These are phyloP conservation scores for Podaxis carcinomalis DNA, from an alignment of 768 basidiomycete genomes.

Conservation along the genomic window DNA sequence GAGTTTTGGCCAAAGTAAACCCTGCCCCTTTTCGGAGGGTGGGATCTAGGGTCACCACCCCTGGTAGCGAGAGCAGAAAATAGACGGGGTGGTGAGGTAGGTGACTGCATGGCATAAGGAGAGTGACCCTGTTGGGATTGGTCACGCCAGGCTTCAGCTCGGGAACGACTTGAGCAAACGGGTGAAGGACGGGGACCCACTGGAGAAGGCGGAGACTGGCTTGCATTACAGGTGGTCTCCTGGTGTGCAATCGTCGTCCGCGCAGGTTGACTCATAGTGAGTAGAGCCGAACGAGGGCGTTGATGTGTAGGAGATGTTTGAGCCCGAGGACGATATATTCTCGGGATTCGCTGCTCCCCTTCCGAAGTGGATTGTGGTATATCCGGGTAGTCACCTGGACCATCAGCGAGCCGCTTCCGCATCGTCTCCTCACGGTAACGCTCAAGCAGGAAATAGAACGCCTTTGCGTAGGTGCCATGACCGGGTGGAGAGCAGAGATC, in stretches of 20 bases:
- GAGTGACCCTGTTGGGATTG: constrained; percentile 11
- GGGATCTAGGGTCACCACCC: constrained; percentile 25
- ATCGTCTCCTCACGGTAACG: constrained; percentile 63
- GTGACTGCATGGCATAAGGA: constrained; percentile 7
- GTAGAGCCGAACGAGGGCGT: constrained; percentile 12
- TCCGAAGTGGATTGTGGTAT: constrained; percentile 15
- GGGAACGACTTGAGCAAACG: constrained; percentile 14
- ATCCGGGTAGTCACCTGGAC: constrained; percentile 43
- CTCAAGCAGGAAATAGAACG: constrained; percentile 81
- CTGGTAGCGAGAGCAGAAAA: constrained; percentile 20
- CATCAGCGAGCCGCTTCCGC: constrained; percentile 20
- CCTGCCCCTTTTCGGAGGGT: constrained; percentile 32
- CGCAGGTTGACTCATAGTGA: background rate
- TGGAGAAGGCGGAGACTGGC: constrained; percentile 10
- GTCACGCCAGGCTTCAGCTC: constrained; percentile 20
- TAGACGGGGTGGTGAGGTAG: constrained; percentile 16
- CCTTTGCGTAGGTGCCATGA: constrained; percentile 74
- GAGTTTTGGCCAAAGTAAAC: constrained; percentile 10
- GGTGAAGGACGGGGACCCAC: constrained; percentile 17
- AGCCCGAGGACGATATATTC: constrained; percentile 4
- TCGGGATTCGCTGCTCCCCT: constrained; percentile 29
- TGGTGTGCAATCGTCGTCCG: background rate
- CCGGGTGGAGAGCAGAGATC: constrained; percentile 71
- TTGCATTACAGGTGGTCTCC: constrained; percentile 16
- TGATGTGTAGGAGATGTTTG: constrained; percentile 16